phyloP scores from a whole-genome alignment of 1,139 yeast genomes.

The Candida frijolesensis region DNA sequence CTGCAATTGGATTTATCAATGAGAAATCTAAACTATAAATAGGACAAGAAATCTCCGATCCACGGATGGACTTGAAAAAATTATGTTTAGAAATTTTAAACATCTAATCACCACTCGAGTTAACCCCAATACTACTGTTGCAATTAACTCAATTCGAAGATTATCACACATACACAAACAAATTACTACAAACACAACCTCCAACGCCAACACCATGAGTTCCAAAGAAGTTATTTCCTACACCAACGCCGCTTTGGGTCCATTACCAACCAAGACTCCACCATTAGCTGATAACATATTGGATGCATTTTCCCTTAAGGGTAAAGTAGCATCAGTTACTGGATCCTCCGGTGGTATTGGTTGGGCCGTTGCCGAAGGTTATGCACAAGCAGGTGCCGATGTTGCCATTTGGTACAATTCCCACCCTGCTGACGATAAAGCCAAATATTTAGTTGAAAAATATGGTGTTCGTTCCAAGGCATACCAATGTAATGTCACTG shows the following conservation, averaged over 20 bases:
- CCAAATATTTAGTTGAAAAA: conserved; percentile 29
- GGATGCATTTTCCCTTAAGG: conserved; percentile 39
- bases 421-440: conserved; percentile 29
- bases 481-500: conserved; percentile 44
- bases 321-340: conserved; percentile 43
- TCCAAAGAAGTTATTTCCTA: conserved; percentile 12
- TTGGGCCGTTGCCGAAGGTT: conserved; percentile 45
- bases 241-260: conserved; percentile 37
- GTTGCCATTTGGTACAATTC: conserved; percentile 49
- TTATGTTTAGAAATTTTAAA: no score
- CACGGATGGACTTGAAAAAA: neutral
- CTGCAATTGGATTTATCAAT: neutral
- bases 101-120: no score
- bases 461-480: conserved; percentile 31
- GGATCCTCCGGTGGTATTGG: conserved; percentile 52
- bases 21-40: conserved; percentile 1
- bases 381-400: conserved; percentile 48
- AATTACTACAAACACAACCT: neutral
- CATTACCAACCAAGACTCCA: conserved; percentile 45
- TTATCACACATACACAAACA: neutral
- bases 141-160: neutral
- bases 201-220: neutral
- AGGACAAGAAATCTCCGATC: neutral
- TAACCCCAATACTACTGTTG: neutral
- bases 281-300: conserved; percentile 32